Conservation (phyloP, 2,329 filamentous ascomycete genomes). For the Ophiosphaerella herpotricha region DNA sequence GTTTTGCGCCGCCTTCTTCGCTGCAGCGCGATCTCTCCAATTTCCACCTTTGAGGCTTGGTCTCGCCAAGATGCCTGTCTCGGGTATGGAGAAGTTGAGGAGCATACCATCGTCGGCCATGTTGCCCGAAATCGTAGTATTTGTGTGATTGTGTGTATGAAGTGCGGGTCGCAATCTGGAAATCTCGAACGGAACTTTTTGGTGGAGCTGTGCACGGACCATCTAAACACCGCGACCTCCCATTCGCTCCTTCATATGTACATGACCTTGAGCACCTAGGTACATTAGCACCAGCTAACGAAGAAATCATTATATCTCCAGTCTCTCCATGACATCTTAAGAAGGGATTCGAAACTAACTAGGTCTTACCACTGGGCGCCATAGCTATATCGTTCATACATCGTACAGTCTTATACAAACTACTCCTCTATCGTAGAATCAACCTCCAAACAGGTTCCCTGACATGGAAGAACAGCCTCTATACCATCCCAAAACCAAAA, state of each 20-base stretch:
- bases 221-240: neutral
- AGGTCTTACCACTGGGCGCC: too few relatives aligned
- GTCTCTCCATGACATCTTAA: too few relatives aligned
- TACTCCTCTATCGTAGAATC: too few relatives aligned
- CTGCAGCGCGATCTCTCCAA: constrained; percentile 86
- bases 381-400: too few relatives aligned
- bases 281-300: too few relatives aligned
- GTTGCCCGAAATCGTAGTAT: constrained; percentile 9
- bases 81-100: constrained; percentile 83
- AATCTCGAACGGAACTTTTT: constrained; percentile 21
- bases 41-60: constrained; percentile 81
- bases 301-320: too few relatives aligned
- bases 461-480: too few relatives aligned
- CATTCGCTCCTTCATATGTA: neutral
- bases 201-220: constrained; percentile 18
- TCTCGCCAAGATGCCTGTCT: constrained; percentile 66
- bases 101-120: constrained; percentile 98
- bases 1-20: constrained; percentile 69
- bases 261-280: too few relatives aligned
- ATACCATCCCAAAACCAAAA: too few relatives aligned
- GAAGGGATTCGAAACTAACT: too few relatives aligned
- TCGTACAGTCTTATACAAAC: too few relatives aligned
- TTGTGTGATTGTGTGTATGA: neutral
- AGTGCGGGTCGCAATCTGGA: constrained; percentile 1
- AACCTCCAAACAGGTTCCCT: too few relatives aligned